Conservation (phyloP, 2,329 filamentous ascomycete genomes). For the Cadophora luteo-olivacea region DNA sequence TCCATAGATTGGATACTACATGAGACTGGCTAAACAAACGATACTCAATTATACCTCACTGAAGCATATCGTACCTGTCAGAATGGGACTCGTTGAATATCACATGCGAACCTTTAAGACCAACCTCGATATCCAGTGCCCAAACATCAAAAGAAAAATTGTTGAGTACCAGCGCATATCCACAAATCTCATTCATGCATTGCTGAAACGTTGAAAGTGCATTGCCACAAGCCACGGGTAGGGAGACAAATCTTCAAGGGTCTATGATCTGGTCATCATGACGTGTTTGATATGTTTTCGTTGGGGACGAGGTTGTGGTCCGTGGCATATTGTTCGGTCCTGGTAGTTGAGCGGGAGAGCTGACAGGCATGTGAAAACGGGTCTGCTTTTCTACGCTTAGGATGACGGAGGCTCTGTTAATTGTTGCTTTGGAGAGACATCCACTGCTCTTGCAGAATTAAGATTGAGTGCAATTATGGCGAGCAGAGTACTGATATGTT, state of each 20-base stretch:
- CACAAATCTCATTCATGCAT: background rate
- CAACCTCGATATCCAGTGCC: background rate
- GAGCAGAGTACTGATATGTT: no score
- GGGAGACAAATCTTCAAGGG: background rate
- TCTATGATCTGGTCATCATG: background rate
- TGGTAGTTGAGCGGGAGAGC: background rate
- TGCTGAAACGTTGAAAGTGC: background rate
- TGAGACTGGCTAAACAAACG: no score
- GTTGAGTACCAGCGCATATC: background rate
- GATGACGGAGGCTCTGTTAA: no score
- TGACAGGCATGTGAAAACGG: slow-evolving; percentile 2
- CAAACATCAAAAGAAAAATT: background rate
- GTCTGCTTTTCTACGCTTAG: background rate
- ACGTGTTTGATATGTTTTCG: slow-evolving; percentile 12
- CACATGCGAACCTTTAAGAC: background rate
- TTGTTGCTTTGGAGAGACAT: no score
- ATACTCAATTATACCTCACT: background rate
- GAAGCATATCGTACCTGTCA: background rate
- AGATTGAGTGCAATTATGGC: no score
- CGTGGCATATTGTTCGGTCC: background rate
- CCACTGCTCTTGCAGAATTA: no score
- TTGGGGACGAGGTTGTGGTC: background rate
- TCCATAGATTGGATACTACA: no score
- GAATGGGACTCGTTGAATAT: background rate
- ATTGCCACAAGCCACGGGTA: background rate